These are phyloP conservation scores for Spergularia marina DNA, from an alignment of 148 eudicot species.

Conservation along the genomic window DNA sequence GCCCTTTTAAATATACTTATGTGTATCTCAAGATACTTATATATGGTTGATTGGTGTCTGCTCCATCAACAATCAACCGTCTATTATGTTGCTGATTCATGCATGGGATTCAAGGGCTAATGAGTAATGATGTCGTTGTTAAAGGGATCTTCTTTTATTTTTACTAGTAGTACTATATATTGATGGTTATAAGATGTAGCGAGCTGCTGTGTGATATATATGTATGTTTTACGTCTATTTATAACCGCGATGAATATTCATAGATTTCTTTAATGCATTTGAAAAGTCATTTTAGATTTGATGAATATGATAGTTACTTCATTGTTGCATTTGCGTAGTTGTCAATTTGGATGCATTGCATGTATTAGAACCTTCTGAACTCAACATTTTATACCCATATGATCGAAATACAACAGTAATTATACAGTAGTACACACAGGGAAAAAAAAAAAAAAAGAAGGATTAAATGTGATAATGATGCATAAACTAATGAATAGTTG, in stretches of 20 bases:
- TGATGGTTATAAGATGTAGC: too few relatives aligned
- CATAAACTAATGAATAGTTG: conserved; percentile 5
- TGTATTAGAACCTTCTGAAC: conserved; percentile 14
- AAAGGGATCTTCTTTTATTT: too few relatives aligned
- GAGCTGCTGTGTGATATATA: too few relatives aligned
- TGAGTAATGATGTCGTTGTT: too few relatives aligned
- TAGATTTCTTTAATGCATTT: too few relatives aligned
- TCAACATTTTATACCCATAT: neutral
- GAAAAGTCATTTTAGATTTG: too few relatives aligned
- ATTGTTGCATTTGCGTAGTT: too few relatives aligned
- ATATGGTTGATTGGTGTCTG: neutral
- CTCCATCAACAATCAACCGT: neutral
- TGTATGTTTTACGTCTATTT: too few relatives aligned
- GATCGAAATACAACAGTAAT: neutral
- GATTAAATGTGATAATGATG: neutral
- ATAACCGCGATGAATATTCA: too few relatives aligned
- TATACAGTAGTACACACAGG: neutral
- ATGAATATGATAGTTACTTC: too few relatives aligned
- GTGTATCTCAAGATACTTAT: neutral
- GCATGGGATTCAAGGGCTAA: neutral
- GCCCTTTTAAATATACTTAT: neutral
- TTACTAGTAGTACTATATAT: too few relatives aligned
- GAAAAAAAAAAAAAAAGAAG: neutral
- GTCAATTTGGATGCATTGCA: neutral
- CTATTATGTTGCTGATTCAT: neutral